Evolutionary conservation across 331 rosid genomes (phyloP).

Genomic region (Quercus lobata): DNA sequence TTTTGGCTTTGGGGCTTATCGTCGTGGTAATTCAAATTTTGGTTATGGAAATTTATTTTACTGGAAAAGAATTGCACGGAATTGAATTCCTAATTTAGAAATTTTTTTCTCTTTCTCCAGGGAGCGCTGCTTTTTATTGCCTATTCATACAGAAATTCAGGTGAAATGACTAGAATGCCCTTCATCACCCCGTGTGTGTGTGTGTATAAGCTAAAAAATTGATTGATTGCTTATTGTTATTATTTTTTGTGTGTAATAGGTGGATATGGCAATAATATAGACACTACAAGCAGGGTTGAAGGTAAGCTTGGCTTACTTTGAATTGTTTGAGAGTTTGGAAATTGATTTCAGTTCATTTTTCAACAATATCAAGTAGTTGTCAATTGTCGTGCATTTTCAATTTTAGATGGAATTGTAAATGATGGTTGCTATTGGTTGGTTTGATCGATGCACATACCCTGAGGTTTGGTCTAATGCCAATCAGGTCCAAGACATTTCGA

Average conservation of each 20-base stretch:
- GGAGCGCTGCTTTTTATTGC: slow-evolving; percentile 56
- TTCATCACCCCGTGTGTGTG: no score
- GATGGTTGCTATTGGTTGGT: background rate
- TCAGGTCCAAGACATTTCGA: no score
- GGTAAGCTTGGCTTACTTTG: slow-evolving; percentile 23
- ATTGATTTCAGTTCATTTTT: background rate
- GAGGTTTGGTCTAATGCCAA: no score
- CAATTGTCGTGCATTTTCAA: background rate
- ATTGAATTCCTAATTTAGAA: slow-evolving; percentile 17
- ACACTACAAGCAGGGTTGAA: slow-evolving; percentile 50
- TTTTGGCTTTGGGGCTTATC: slow-evolving; percentile 40
- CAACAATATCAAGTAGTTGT: no score
- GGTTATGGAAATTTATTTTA: background rate
- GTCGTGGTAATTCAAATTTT: slow-evolving; percentile 33
- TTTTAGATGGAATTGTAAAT: background rate
- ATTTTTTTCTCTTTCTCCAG: slow-evolving; percentile 23
- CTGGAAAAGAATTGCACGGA: background rate
- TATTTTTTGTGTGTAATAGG: slow-evolving; percentile 28
- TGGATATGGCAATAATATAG: slow-evolving; percentile 29
- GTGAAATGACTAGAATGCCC: slow-evolving; percentile 1
- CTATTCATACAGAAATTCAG: slow-evolving; percentile 44
- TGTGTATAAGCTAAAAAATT: no score
- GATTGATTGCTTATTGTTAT: no score
- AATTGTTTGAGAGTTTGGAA: background rate
- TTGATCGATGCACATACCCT: background rate